phyloP scores from a whole-genome alignment of 495 filamentous ascomycete genomes.

The Trichoderma virens region DNA sequence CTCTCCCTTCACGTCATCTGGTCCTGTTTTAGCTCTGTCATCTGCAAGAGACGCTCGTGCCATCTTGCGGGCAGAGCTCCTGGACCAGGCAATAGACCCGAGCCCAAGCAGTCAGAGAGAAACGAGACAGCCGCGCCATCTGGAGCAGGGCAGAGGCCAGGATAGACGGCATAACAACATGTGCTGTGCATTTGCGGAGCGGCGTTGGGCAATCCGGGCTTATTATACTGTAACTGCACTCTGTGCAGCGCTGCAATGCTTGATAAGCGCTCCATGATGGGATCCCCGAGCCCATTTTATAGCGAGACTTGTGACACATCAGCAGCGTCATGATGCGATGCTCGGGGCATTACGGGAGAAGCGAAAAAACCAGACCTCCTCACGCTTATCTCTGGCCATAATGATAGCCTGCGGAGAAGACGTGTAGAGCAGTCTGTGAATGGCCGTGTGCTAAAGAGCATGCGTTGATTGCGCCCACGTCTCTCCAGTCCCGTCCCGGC shows the following conservation, averaged over 20 bases:
- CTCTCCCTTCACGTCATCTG: too few species aligned
- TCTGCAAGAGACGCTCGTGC: too few species aligned
- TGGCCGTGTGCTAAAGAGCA: background rate
- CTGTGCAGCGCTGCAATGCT: background rate
- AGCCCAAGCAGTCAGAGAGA: background rate
- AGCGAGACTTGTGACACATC: background rate
- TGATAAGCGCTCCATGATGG: background rate
- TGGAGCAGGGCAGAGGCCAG: background rate
- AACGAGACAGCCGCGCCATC: background rate
- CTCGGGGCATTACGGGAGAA: too few species aligned
- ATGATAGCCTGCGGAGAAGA: background rate
- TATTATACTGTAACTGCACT: background rate
- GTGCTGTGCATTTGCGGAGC: too few species aligned
- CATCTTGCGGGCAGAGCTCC: too few species aligned
- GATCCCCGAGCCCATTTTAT: background rate
- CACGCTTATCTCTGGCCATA: too few species aligned
- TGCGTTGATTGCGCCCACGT: slow-evolving; percentile 8
- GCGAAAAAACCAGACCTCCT: too few species aligned
- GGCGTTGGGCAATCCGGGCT: background rate
- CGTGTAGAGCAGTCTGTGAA: background rate
- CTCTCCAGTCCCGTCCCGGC: background rate
- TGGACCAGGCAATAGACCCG: too few species aligned
- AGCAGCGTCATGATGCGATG: background rate
- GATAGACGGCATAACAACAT: too few species aligned
- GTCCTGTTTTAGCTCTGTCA: too few species aligned